phyloP scores from a whole-genome alignment of 345 rosid species.

The Eucalyptus curtisii region DNA sequence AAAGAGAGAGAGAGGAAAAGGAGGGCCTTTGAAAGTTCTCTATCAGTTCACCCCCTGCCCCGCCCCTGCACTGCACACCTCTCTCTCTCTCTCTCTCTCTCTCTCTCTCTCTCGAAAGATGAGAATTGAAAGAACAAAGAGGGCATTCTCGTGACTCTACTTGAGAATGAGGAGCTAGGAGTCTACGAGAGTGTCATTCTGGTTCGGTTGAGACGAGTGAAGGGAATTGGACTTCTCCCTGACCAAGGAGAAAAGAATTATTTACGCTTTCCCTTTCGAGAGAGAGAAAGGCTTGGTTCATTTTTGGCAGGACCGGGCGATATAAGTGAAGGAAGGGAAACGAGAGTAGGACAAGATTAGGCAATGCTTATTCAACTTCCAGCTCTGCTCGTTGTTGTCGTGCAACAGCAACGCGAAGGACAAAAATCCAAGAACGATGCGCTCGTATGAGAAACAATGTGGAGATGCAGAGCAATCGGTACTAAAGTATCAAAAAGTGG shows the following conservation, averaged over 20 bases:
- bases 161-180: neutral
- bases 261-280: neutral
- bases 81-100: conserved; percentile 31
- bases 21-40: conserved; percentile 69
- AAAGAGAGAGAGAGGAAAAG: neutral
- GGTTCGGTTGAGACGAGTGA: neutral
- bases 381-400: neutral
- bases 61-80: neutral
- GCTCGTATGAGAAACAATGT: neutral
- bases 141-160: neutral
- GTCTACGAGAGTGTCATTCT: neutral
- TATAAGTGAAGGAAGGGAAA: neutral
- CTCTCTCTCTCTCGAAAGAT: conserved; percentile 1
- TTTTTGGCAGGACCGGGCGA: neutral
- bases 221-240: neutral
- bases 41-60: conserved; percentile 71
- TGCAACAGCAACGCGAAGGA: neutral
- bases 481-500: neutral
- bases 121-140: neutral
- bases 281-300: neutral
- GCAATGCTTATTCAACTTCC: neutral
- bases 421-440: neutral
- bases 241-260: neutral
- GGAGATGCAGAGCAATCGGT: neutral
- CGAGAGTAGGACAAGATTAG: neutral